Evolutionary conservation across 2,329 filamentous ascomycete species (phyloP), one percentile per base, ranked within the genome.

Genomic region (Microdochium paspali): DNA sequence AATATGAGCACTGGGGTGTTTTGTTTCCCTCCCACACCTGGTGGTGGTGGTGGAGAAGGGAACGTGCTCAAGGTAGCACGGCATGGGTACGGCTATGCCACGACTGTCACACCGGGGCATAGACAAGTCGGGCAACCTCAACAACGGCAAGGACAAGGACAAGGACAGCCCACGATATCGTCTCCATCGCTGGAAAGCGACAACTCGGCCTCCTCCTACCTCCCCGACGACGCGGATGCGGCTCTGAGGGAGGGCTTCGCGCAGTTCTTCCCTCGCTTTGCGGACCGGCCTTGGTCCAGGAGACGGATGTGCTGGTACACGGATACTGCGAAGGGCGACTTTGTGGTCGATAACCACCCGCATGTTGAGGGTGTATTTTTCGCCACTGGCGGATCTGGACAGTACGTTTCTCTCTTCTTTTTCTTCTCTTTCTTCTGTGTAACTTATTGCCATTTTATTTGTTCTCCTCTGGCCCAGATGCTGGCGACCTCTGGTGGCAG

Each of bases 261-360:
- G 20, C 67, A 76, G 42, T 68, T 82, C 46, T 67, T 84, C 2
- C 79, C 81, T 0, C 64, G 68, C 12, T 69, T 82, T 47, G 71
- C 65, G 1, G 67, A 75, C 1, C 63, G 77, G 4, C 67, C 69
- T 0, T 82, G 80, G 62, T 58, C 65, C 10, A 62, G 67, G 10
- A 72, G 70, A 5, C 65, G 77, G 4, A 61, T 84, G 39, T 84
- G 80, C 54, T 84, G 80, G 80, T 84, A 84, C 54, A 79, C 74
- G 3, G 80, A 84, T 61, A 84, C 80, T 49, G 78, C 78, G 0
- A 70, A 71, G n/a, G 79, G 78, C 1, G 75, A 84, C 52, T 84
- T 83, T 57, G 69, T 84, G 43, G 70, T 83, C 23, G 72, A 74
- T 20, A 67, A 75, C 48, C 78, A 83, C 50, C 79, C 79, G 0